Conservation (phyloP, 345 rosid species). For the Populus davidiana region DNA sequence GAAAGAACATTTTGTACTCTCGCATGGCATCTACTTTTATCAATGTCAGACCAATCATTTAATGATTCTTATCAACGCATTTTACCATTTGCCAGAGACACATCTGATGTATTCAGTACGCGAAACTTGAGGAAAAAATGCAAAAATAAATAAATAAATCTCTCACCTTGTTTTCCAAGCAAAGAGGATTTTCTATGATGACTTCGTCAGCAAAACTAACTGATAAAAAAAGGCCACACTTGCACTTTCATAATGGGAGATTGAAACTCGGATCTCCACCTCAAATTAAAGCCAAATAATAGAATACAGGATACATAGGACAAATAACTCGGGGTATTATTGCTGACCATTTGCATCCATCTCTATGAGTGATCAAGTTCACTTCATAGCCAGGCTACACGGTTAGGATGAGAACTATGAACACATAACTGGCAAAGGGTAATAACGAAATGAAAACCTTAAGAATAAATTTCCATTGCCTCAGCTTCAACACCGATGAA, state of each 20-base stretch:
- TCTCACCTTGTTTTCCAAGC: neutral
- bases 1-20: neutral
- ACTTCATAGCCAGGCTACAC: neutral
- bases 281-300: neutral
- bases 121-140: too few relatives aligned
- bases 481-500: conserved; percentile 13
- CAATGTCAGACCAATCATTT: neutral
- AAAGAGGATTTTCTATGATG: neutral
- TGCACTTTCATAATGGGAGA: neutral
- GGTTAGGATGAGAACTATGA: neutral
- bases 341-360: neutral
- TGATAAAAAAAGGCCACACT: neutral
- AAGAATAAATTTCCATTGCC: conserved; percentile 1
- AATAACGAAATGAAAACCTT: neutral
- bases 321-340: neutral
- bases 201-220: neutral
- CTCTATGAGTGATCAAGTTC: neutral
- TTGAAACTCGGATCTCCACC: neutral
- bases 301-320: neutral
- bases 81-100: neutral
- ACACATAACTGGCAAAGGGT: neutral
- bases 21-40: neutral
- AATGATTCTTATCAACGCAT: neutral
- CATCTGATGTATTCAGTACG: too few relatives aligned
- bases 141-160: too few relatives aligned